Base-by-base conservation (phyloP, 164 flowering plant species). In the Berberis vulgaris region DNA sequence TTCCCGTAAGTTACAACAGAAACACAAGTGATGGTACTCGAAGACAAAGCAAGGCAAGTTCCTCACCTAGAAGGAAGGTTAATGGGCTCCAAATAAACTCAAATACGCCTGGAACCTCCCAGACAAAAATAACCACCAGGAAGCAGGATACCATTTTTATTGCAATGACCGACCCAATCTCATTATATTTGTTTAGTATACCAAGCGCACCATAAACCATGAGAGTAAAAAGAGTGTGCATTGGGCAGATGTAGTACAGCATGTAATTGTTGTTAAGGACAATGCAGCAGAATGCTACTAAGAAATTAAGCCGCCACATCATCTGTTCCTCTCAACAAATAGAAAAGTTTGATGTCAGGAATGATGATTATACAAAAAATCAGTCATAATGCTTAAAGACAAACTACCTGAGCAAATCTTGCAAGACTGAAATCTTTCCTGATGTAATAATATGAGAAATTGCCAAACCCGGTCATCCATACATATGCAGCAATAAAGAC, bases 271-370 rank as follows among this genome's bases (percentile, higher is more conserved):
- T 89, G 75, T 87, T 83, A 7, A 95, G 95, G 63, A 91, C 89
- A 61, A 95, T 63, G 69, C 99, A 95, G 75, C 90, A 83, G 64
- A 89, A 87, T 7, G 83, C 43, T 50, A 95, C 99, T 67, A 91
- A 77, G 73, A 95, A 95, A 76, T 95, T 95, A 43, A 95, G 89
- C 78, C 99, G 81, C 99, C 99, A 95, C 99, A 95, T 91, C 99
- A 94, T 94, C 99, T 94, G 88, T 69, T 41, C 56, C 76, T 86
- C 67, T 49, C 57, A 79, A 66, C 45, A 70, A 54, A 68, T 40
- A 59, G 7, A 26, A 52, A 26, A 52, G 26, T 26, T 26, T n/a
- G 66, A 3, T 41, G 63, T 69, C 54, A 64, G 67, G 44, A 71
- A 52, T 4, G n/a, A 26, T 10, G n/a, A 52, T 12, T 10, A 3